Base-by-base conservation (phyloP, 805 yeast genomes). In the Starmerella etchellsii region DNA sequence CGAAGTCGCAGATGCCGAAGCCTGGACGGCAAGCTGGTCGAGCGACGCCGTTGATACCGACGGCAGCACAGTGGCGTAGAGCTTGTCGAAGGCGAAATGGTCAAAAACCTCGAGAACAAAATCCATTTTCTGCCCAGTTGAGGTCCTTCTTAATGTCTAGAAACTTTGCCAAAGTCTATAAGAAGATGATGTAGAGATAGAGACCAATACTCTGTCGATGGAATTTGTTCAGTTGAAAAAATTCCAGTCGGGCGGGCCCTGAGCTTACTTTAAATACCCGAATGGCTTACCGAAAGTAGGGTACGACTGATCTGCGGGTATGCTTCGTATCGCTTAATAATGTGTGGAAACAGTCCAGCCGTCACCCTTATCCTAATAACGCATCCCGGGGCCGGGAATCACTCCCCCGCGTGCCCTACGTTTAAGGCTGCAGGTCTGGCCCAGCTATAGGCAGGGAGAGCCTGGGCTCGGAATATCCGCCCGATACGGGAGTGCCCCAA, bases 31-130 rank as follows among this genome's bases (percentile, higher is more conserved):
- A 18, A 35, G 20, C 16, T 35, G 15, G 19, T 31, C 44, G 18
- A 37, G 13, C 19, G 46, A 36, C 4, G 46, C 15, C 18, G 43
- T 27, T 11, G 47, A 29, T 13, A 31, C 9, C 27, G 42, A 36
- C 14, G 95, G 95, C 35, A 83, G 64, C 2, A 74, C 46, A 31
- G 63, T 63, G 24, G 96, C 81, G 54, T 85, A 88, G 15, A 74
- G 64, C 57, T 66, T 68, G 64, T 91, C 98, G 37, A 88, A 71
- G 23, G 75, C 54, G 52, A 64, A 81, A 36, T 81, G 68, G 62
- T 91, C 98, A 34, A 67, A 63, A 20, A 75, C 65, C 61, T 91
- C 98, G 39, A 91, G 70, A 20, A 84, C 85, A 55, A 91, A 66
- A 78, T 91, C 98, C 98, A 91, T 88, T 43, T 35, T 13, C 15